Base-by-base conservation (phyloP, 208 protist species). In the Kentomonas sorsogonicus region DNA sequence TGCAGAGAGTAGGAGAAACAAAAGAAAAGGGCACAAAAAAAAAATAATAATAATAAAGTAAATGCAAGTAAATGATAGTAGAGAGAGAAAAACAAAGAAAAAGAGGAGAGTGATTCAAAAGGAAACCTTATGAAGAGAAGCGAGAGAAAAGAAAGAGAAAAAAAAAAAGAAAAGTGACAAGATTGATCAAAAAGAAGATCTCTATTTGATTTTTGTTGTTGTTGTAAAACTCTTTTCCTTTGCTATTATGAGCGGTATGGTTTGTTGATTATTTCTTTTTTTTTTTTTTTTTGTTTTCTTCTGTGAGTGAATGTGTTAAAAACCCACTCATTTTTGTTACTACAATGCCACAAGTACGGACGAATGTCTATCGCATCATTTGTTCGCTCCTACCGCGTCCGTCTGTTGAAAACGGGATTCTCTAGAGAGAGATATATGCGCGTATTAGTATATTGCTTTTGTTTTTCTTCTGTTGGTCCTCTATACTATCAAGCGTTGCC, bases 161-260 rank as follows among this genome's bases (percentile, higher is more conserved):
- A 55, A 36, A 55, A 47, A 27, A 34, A 15, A 23, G 9, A 7
- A 53, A 26, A 53, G 26, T 43, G 60, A 65, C 51, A 65, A 26
- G 36, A 62, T 60, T 0, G 31, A 27, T 10, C 34, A 31, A 20
- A 40, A 56, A 15, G 44, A 13, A 13, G 66, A 11, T 16, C 25
- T 50, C 25, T 58, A 4, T 53, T 72, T 0, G 11, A 36, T 36
- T 36, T 11, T 36, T 36, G 5, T 15, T 11, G 33, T 36, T 36
- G 33, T 36, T 11, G 7, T 36, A 15, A 36, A 36, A 36, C 33
- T 15, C 5, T 36, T 11, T 36, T 47, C 16, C n/a, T 47, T 5
- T 47, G 6, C 16, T 47, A 11, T 47, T 27, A 5, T 47, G 9
- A 27, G 5, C 11, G 11, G 11, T 18, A 16, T 41, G 13, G 11